Evolutionary conservation across 306 rosid species (phyloP).

Genomic region (Dalbergia cochinchinensis): DNA sequence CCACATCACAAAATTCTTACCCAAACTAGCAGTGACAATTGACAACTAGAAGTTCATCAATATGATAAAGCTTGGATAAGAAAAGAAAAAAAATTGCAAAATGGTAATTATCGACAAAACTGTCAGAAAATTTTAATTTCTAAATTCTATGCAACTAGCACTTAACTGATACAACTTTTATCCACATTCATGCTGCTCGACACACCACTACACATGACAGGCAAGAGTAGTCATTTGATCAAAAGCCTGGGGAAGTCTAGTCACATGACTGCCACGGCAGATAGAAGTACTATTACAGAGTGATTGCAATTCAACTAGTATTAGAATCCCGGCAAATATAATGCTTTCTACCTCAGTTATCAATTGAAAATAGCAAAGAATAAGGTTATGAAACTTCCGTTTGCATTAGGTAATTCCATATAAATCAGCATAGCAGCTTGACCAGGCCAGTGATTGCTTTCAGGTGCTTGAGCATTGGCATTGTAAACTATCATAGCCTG

Average conservation of each 20-base stretch:
- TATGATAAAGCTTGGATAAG: not conserved
- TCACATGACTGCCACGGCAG: too few species aligned
- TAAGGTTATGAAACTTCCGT: not conserved
- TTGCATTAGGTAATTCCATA: not conserved
- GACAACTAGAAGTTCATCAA: not conserved
- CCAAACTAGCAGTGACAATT: not conserved
- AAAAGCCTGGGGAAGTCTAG: too few species aligned
- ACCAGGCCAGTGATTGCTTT: conserved; percentile 49
- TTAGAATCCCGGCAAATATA: too few species aligned
- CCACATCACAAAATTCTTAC: not conserved
- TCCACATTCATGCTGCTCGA: too few species aligned
- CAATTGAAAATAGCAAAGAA: too few species aligned
- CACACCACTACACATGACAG: too few species aligned
- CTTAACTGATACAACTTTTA: too few species aligned
- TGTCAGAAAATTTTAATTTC: not conserved
- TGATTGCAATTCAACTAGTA: too few species aligned
- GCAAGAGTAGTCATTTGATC: too few species aligned
- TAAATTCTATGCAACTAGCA: too few species aligned
- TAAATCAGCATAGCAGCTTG: conserved; percentile 31
- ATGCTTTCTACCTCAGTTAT: too few species aligned
- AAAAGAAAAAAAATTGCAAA: not conserved
- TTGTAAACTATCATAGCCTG: conserved; percentile 56
- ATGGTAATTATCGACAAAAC: conserved; percentile 7
- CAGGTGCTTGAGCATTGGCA: conserved; percentile 56
- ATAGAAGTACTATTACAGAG: too few species aligned